A percentile compares a stretch with the other conserved stretches of the same genome.
Conservation (phyloP, 169 alveolate species). For the Plasmodium vivax region DNA sequence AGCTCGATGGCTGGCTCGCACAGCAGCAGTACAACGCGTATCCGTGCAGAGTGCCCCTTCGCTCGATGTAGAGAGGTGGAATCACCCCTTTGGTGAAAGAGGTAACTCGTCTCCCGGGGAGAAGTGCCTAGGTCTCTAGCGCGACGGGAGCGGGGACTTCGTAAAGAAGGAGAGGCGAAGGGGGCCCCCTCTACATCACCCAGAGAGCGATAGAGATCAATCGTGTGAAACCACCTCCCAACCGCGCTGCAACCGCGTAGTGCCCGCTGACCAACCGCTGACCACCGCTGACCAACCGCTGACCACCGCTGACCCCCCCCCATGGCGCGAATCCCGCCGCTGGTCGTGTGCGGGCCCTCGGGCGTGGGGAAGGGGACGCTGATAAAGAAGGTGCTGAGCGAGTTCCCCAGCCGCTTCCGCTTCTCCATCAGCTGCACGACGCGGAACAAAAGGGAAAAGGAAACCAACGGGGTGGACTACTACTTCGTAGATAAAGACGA, state of each 20-base stretch:
- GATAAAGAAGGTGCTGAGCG: slow-evolving; percentile 75
- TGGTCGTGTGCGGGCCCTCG: slow-evolving; percentile 92
- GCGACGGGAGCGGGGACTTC: background rate
- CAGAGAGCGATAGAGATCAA: too few relatives aligned
- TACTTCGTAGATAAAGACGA: slow-evolving; percentile 86
- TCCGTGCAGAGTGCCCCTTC: background rate
- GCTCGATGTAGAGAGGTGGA: background rate
- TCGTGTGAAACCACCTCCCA: too few relatives aligned
- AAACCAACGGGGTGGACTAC: slow-evolving; percentile 87
- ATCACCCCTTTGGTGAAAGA: background rate
- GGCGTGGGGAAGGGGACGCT: slow-evolving; percentile 95
- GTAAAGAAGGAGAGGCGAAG: background rate
- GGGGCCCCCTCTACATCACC: too few relatives aligned
- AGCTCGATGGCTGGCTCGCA: background rate
- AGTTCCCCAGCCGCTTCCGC: slow-evolving; percentile 81
- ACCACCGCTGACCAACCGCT: background rate
- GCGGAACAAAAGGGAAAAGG: slow-evolving; percentile 88
- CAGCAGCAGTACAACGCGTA: background rate
- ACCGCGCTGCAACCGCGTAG: too few relatives aligned
- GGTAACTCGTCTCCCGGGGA: background rate
- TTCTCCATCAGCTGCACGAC: slow-evolving; percentile 90
- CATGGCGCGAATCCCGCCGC: slow-evolving; percentile 74
- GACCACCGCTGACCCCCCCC: too few relatives aligned
- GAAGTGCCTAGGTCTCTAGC: background rate
- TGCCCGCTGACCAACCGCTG: too few relatives aligned